These are phyloP conservation scores for Huntiella decipiens DNA, from an alignment of 2,329 filamentous ascomycete species.

Conservation along the genomic window DNA sequence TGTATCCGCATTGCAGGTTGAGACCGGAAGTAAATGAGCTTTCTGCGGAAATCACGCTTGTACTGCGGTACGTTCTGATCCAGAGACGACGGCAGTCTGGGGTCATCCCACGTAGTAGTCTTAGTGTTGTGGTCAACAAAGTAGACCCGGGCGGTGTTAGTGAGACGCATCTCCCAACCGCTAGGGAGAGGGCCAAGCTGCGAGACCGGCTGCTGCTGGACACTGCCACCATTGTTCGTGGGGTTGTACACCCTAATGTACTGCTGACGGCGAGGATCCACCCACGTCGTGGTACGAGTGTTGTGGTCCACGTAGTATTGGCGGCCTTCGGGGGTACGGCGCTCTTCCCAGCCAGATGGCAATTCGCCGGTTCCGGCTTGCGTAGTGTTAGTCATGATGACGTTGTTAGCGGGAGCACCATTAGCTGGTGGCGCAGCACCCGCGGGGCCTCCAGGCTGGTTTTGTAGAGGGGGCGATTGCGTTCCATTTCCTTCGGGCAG, in stretches of 20 bases:
- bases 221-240: conserved; percentile 66
- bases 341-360: conserved; percentile 88
- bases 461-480: conserved; percentile 64
- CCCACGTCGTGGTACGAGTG: conserved; percentile 94
- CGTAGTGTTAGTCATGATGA: conserved; percentile 87
- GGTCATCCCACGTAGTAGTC: conserved; percentile 98
- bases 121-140: conserved; percentile 99
- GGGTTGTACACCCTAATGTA: conserved; percentile 96
- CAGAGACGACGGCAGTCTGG: conserved; percentile 78
- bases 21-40: conserved; percentile 97
- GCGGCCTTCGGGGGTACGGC: conserved; percentile 84
- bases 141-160: conserved; percentile 92
- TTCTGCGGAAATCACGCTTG: conserved; percentile 95
- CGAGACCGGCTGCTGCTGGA: conserved; percentile 93
- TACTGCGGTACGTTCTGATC: conserved; percentile 98
- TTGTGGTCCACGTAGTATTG: conserved; percentile 98
- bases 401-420: conserved; percentile 32
- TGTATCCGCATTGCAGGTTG: conserved; percentile 91
- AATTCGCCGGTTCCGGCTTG: conserved; percentile 89
- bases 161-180: conserved; percentile 98
- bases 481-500: conserved; percentile 90
- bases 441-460: conserved; percentile 26
- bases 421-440: conserved; percentile 18
- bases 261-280: conserved; percentile 89
- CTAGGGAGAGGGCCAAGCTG: conserved; percentile 89